These are phyloP conservation scores for Blastobotrys ciferrii DNA, from an alignment of 1,139 yeast genomes.

Conservation along the genomic window DNA sequence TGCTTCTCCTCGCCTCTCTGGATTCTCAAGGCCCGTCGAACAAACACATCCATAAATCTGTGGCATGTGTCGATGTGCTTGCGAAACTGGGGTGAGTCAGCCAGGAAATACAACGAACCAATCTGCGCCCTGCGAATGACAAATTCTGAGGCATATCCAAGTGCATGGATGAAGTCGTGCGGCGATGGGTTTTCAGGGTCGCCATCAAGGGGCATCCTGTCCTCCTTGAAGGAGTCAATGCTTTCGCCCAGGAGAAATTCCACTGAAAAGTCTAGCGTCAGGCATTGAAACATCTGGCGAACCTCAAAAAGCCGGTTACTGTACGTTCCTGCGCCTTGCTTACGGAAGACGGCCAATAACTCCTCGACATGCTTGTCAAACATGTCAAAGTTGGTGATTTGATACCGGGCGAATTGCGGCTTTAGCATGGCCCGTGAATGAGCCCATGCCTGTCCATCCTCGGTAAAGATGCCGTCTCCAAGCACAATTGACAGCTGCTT, in stretches of 20 bases:
- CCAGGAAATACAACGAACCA: constrained; percentile 36
- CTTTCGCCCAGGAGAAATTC: constrained; percentile 11
- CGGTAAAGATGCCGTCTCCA: constrained; percentile 54
- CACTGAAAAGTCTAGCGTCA: constrained; percentile 10
- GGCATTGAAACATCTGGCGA: background rate
- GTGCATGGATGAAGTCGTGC: constrained; percentile 1
- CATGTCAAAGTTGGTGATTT: constrained; percentile 48
- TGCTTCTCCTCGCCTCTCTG: constrained; percentile 1
- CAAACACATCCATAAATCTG: constrained; percentile 34
- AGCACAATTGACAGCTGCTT: constrained; percentile 44
- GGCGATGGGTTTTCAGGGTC: constrained; percentile 4
- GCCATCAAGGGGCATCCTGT: background rate
- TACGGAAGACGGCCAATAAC: constrained; percentile 30
- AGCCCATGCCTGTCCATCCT: constrained; percentile 55
- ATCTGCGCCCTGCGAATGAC: constrained; percentile 7
- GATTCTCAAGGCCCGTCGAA: constrained; percentile 25
- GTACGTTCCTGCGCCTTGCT: background rate
- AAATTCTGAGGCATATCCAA: constrained; percentile 1
- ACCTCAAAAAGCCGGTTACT: constrained; percentile 6
- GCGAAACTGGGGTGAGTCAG: constrained; percentile 38
- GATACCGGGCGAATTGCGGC: constrained; percentile 57
- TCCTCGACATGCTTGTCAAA: constrained; percentile 48
- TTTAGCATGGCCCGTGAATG: constrained; percentile 56
- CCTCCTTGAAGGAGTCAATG: constrained; percentile 7
- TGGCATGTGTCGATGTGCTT: constrained; percentile 28